phyloP scores from a whole-genome alignment of 2,329 filamentous ascomycete genomes.

The Pseudopyricularia cyperi region DNA sequence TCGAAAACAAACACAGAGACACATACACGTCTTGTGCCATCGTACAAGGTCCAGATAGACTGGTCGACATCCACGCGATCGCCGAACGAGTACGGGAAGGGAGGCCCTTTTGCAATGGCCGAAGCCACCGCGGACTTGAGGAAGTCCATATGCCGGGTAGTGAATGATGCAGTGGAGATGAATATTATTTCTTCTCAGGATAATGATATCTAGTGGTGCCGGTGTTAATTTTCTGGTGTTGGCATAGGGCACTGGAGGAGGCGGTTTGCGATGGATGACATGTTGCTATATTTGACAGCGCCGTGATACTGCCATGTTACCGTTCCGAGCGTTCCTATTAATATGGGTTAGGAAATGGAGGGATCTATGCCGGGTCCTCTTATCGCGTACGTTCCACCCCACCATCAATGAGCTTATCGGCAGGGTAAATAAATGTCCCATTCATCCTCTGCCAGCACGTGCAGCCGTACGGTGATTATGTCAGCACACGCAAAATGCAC shows the following conservation, averaged over 20 bases:
- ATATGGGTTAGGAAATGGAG: too few relatives aligned
- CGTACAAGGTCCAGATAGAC: slow-evolving; percentile 93
- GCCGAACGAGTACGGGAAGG: slow-evolving; percentile 85
- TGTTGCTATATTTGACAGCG: too few relatives aligned
- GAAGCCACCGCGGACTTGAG: slow-evolving; percentile 95
- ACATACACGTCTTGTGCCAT: slow-evolving; percentile 77
- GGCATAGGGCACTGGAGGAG: neutral
- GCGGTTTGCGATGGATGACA: too few relatives aligned
- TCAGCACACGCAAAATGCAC: too few relatives aligned
- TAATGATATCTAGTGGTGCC: neutral
- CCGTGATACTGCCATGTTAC: neutral
- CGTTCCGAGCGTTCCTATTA: too few relatives aligned
- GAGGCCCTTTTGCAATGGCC: slow-evolving; percentile 86
- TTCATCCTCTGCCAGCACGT: neutral
- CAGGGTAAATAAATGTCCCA: neutral
- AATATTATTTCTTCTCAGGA: neutral
- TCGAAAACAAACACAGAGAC: neutral
- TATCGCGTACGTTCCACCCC: neutral
- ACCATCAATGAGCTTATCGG: neutral
- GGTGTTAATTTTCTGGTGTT: neutral
- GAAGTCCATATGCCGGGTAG: slow-evolving; percentile 63
- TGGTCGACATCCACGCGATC: slow-evolving; percentile 86
- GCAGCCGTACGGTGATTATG: neutral
- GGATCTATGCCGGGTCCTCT: neutral
- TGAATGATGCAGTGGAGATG: neutral